These are phyloP conservation scores for Microdochium trichocladiopsis DNA, from an alignment of 2,329 filamentous ascomycete species.

Conservation along the genomic window DNA sequence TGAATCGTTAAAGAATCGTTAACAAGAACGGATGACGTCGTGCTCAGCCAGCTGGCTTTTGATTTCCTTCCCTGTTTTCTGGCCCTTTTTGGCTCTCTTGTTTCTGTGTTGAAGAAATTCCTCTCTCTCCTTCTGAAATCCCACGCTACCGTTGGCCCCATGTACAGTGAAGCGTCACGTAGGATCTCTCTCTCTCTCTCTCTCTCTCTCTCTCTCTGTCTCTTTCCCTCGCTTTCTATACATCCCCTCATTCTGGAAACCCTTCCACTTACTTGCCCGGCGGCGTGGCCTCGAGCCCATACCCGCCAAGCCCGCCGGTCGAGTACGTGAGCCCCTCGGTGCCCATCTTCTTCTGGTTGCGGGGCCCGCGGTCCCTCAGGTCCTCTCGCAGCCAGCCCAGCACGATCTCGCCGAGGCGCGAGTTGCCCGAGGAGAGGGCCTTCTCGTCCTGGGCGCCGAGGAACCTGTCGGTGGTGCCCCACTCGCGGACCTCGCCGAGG, in stretches of 20 bases:
- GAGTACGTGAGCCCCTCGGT: conserved; percentile 60
- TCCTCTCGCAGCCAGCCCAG: conserved; percentile 82
- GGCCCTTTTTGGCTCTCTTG: conserved; percentile 1
- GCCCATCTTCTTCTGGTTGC: conserved; percentile 48
- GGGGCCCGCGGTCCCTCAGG: conserved; percentile 68
- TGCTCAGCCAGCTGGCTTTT: conserved; percentile 1
- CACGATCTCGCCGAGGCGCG: conserved; percentile 78
- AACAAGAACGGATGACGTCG: conserved; percentile 1
- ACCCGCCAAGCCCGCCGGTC: conserved; percentile 45
- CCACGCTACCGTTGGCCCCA: background rate
- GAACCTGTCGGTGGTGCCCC: conserved; percentile 68
- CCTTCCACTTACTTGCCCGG: conserved; percentile 10
- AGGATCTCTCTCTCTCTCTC: background rate
- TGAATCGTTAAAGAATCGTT: background rate
- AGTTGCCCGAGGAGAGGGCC: conserved; percentile 57
- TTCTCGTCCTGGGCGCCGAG: conserved; percentile 39
- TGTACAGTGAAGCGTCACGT: background rate
- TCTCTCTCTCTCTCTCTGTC: background rate
- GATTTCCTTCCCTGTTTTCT: no score
- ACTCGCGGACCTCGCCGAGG: conserved; percentile 79
- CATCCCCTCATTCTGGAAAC: background rate
- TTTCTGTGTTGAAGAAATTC: background rate
- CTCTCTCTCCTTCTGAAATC: background rate
- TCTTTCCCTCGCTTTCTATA: background rate
- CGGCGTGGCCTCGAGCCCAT: conserved; percentile 44